These are phyloP conservation scores for Lactifluus hygrophoroides DNA, from an alignment of 768 basidiomycete genomes.

Conservation along the genomic window DNA sequence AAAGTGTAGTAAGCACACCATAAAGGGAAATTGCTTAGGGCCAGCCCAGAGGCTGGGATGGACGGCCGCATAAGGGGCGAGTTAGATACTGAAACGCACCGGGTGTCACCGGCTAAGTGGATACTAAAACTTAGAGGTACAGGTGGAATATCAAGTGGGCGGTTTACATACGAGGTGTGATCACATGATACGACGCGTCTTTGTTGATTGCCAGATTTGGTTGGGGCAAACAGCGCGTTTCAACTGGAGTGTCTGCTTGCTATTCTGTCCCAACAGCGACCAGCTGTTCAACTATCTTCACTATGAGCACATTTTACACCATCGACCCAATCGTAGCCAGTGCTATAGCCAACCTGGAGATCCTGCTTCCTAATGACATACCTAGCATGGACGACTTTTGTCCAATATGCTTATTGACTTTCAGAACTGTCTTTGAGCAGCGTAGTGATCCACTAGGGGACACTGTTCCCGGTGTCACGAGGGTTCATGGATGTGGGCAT, in stretches of 20 bases:
- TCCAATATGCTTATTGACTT: slow-evolving; percentile 55
- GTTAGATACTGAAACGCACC: no score
- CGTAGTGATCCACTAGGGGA: slow-evolving; percentile 18
- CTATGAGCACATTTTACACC: neutral
- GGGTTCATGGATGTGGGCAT: slow-evolving; percentile 52
- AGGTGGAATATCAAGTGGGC: no score
- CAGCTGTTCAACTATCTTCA: neutral
- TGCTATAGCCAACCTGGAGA: slow-evolving; percentile 9
- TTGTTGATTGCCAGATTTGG: slow-evolving; percentile 15
- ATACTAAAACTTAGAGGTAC: no score
- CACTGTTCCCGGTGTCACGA: slow-evolving; percentile 40
- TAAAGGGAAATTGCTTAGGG: no score
- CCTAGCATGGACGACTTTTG: slow-evolving; percentile 42
- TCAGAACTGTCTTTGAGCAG: slow-evolving; percentile 35
- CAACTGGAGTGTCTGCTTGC: neutral
- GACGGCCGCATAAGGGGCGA: no score
- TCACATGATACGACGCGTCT: slow-evolving; percentile 20
- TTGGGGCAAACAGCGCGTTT: neutral
- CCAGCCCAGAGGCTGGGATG: no score
- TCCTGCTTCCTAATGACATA: slow-evolving; percentile 9
- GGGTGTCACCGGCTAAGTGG: no score
- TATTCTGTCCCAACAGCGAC: neutral
- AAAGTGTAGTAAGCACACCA: no score
- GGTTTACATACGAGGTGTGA: neutral
- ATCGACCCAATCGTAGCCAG: neutral